phyloP scores from a whole-genome alignment of 108 stramenopile genomes.

The Stephanodiscus minutulus region DNA sequence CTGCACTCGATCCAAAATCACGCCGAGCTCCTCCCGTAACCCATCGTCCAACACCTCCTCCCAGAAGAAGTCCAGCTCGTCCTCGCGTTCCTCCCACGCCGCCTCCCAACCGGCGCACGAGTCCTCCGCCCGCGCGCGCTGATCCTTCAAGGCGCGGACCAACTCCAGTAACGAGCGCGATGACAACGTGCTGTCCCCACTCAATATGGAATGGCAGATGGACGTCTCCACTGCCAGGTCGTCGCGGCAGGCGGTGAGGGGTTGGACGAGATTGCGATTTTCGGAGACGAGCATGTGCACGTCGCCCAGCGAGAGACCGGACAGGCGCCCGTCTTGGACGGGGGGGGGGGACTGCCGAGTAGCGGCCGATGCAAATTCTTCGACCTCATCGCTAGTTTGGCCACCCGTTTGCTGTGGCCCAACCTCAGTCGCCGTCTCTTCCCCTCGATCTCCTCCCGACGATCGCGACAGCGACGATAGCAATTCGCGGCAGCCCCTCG shows the following conservation, averaged over 20 bases:
- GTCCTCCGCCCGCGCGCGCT: conserved; percentile 44
- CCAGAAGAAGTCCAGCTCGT: conserved; percentile 62
- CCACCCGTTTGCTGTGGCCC: not conserved
- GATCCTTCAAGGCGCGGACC: conserved; percentile 66
- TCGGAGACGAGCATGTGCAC: conserved; percentile 28
- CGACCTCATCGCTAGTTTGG: not conserved
- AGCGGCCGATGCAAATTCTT: not conserved
- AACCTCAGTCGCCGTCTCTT: not conserved
- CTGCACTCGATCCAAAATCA: conserved; percentile 21
- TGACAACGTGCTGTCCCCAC: conserved; percentile 56
- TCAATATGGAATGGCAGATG: conserved; percentile 68
- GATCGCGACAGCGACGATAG: conserved; percentile 19
- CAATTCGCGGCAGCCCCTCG: conserved; percentile 60
- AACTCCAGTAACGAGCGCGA: conserved; percentile 64
- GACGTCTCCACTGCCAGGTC: conserved; percentile 76
- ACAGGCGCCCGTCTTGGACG: conserved; percentile 25
- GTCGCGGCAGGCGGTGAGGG: conserved; percentile 70
- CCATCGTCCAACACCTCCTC: conserved; percentile 48
- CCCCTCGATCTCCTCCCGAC: not conserved
- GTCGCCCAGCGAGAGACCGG: conserved; percentile 26
- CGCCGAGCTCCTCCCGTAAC: conserved; percentile 21
- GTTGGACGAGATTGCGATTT: conserved; percentile 33
- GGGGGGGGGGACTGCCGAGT: not conserved
- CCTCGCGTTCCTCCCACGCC: conserved; percentile 59
- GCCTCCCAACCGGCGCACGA: conserved; percentile 39